phyloP scores from a whole-genome alignment of 78 protist species.

The Ministeria vibrans region DNA sequence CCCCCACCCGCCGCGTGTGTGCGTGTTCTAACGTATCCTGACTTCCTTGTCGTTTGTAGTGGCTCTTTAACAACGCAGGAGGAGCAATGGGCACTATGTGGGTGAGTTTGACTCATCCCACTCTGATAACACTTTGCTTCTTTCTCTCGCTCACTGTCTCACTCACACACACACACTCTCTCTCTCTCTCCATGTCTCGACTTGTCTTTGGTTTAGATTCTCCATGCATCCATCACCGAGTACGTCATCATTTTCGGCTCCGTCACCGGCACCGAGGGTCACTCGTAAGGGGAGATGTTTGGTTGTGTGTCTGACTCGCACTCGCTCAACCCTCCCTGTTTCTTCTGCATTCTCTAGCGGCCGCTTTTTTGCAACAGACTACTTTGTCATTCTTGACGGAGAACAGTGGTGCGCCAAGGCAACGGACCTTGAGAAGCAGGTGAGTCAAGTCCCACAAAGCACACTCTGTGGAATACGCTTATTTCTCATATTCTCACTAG shows the following conservation, averaged over 20 bases:
- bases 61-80: conserved; percentile 32
- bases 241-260: conserved; percentile 39
- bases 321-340: too few relatives aligned
- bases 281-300: too few relatives aligned
- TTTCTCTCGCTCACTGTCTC: not conserved
- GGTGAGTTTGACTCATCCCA: not conserved
- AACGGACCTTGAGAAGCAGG: not conserved
- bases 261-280: conserved; percentile 32
- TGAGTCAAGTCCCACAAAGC: not conserved
- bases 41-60: not conserved
- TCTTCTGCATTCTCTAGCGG: too few relatives aligned
- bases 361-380: conserved; percentile 36
- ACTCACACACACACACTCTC: not conserved
- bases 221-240: conserved; percentile 14
- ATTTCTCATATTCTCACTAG: not conserved
- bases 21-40: not conserved
- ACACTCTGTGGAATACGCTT: not conserved
- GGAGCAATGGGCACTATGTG: conserved; percentile 34
- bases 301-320: too few relatives aligned
- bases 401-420: conserved; percentile 10
- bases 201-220: not conserved
- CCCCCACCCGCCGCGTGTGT: not conserved
- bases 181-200: not conserved
- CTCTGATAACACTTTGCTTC: not conserved
- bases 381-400: conserved; percentile 21